Base-by-base conservation (phyloP, 139 green algal genomes). In the Chlamydomonas sp. region DNA sequence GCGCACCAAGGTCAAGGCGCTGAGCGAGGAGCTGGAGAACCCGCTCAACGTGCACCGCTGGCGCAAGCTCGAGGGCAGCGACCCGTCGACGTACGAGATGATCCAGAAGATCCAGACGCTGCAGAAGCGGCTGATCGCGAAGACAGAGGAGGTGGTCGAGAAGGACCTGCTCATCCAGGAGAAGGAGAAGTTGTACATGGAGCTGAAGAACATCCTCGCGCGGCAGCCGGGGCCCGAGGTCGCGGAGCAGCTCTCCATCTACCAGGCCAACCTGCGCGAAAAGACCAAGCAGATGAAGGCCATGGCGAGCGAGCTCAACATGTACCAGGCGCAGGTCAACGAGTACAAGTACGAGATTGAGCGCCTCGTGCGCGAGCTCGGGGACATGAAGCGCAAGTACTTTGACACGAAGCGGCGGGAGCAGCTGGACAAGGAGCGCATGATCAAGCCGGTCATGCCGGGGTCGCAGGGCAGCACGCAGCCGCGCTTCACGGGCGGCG, bases 341-440 rank as follows among this genome's bases (percentile, higher is more conserved):
- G 91, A 95, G 67, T 94, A 97, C 80, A 95, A 93, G 77, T 94
- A 96, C 72, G 87, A 96, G 73, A 94, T 96, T 35, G 85, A 92
- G 70, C 78, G 86, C 50, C 70, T 95, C 38, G 84, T 78, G 13
- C 71, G 84, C 1, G 90, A 96, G 64, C 82, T 95, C 34, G 75
- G 80, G 3, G 82, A 89, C 22, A 81, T 94, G 61, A 97, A 97
- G 85, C 68, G 79, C 8, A 84, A 85, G 62, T 96, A 92, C 73
- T 95, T 88, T 73, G 86, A 90, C 58, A 49, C 81, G 65, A 93
- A 90, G 79, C 73, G 81, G 58, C 70, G 80, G 2, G 86, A 92
- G 69, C 84, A 90, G 81, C 69, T 89, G 38, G 71, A 83, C 58
- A 60, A 64, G n/a, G 82, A 87, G 63, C 72, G 75, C 10, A 60